Percentiles rank a stretch among this genome's conserved stretches.
These are phyloP conservation scores for Arthrocladium fulminans DNA, from an alignment of 2,329 filamentous ascomycete genomes.

Conservation along the genomic window DNA sequence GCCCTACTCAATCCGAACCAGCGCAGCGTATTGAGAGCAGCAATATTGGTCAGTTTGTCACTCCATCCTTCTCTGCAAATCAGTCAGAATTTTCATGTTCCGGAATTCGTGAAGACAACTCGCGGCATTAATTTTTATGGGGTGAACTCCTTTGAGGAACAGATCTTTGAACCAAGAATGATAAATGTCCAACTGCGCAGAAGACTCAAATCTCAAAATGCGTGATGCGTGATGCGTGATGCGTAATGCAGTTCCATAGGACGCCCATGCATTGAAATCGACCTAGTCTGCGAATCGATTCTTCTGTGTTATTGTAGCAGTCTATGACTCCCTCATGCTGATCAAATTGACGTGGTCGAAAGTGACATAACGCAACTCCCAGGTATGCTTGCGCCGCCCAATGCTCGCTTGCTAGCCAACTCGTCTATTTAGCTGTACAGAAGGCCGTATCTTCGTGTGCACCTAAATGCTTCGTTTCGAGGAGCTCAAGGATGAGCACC, in stretches of 20 bases:
- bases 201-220: no score
- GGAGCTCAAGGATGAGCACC: not conserved
- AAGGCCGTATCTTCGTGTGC: not conserved
- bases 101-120: no score
- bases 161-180: no score
- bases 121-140: no score
- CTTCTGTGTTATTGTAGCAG: not conserved
- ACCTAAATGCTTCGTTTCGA: not conserved
- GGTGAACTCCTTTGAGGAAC: no score
- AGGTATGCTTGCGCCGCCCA: not conserved
- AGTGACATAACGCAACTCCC: not conserved
- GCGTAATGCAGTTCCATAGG: no score
- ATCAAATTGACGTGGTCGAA: not conserved
- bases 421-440: slow-evolving; percentile 5
- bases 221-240: no score
- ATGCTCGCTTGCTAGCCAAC: slow-evolving; percentile 3
- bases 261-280: no score
- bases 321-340: not conserved
- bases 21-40: not conserved
- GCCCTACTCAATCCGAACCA: no score
- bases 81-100: no score
- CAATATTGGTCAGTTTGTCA: not conserved
- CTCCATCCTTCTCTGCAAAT: not conserved
- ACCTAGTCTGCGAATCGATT: no score
- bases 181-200: no score